phyloP scores from a whole-genome alignment of 2,329 filamentous ascomycete species.

The Thielaviopsis populi region DNA sequence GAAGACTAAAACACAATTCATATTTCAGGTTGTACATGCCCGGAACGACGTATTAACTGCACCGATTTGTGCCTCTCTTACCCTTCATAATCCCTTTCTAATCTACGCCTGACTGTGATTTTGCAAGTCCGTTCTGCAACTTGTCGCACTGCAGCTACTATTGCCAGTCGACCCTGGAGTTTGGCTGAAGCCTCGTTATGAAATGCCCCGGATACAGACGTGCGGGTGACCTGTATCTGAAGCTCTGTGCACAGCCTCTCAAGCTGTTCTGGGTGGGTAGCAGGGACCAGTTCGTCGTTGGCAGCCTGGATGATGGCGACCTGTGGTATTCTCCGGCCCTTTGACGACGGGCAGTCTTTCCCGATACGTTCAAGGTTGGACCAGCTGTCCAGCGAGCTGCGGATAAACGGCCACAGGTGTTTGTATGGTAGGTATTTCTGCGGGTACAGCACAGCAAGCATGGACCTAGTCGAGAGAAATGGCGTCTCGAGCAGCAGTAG shows the following conservation, averaged over 20 bases:
- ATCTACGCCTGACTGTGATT: background rate
- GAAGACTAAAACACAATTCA: background rate
- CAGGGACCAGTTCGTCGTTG: constrained; percentile 44
- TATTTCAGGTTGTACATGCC: too few species aligned
- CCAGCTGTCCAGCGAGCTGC: constrained; percentile 45
- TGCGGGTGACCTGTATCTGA: constrained; percentile 31
- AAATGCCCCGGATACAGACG: constrained; percentile 33
- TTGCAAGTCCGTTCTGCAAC: background rate
- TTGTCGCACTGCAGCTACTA: constrained; percentile 21
- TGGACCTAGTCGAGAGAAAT: constrained; percentile 53
- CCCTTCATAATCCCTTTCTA: too few species aligned
- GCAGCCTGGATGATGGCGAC: constrained; percentile 41
- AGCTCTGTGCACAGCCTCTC: constrained; percentile 34
- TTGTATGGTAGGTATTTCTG: constrained; percentile 68
- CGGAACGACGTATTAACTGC: too few species aligned
- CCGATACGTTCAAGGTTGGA: constrained; percentile 27
- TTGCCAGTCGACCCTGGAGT: constrained; percentile 27
- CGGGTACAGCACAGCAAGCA: constrained; percentile 59
- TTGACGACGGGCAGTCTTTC: constrained; percentile 25
- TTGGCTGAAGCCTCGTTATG: constrained; percentile 40
- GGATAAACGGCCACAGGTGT: constrained; percentile 58
- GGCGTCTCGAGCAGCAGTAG: constrained; percentile 60
- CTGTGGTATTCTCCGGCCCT: constrained; percentile 22
- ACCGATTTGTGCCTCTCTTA: background rate
- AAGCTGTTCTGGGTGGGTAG: constrained; percentile 33